Conservation (phyloP, 148 eudicot genomes). For the Beta vulgaris region DNA sequence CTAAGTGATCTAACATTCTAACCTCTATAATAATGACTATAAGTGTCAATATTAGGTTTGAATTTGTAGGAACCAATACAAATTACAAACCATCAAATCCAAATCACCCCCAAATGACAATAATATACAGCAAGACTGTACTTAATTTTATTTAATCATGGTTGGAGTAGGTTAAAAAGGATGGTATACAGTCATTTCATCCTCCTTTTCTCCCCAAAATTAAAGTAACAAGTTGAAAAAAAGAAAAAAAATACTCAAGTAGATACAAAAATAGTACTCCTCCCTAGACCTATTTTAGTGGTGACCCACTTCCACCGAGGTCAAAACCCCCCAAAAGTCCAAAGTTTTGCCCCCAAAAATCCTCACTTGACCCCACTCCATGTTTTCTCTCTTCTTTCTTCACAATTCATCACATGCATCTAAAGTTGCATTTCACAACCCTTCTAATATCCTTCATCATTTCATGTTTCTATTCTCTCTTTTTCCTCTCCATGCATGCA, state of each 20-base stretch:
- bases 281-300: background rate
- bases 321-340: slow-evolving; percentile 16
- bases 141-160: background rate
- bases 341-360: slow-evolving; percentile 12
- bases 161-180: slow-evolving; percentile 25
- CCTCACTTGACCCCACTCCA: slow-evolving; percentile 13
- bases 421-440: background rate
- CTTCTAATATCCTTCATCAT: background rate
- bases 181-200: background rate
- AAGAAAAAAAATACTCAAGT: background rate
- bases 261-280: slow-evolving; percentile 1
- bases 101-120: background rate
- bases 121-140: background rate
- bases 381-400: slow-evolving; percentile 16
- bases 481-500: background rate
- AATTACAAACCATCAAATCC: background rate
- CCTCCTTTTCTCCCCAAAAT: background rate
- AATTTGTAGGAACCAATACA: background rate
- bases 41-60: no score
- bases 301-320: slow-evolving; percentile 13
- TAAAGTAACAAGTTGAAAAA: background rate
- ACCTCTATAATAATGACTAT: no score
- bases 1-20: no score
- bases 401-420: slow-evolving; percentile 3
- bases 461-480: no score